Conservation (phyloP, 2,329 filamentous ascomycete species). For the Huntiella decipiens region DNA sequence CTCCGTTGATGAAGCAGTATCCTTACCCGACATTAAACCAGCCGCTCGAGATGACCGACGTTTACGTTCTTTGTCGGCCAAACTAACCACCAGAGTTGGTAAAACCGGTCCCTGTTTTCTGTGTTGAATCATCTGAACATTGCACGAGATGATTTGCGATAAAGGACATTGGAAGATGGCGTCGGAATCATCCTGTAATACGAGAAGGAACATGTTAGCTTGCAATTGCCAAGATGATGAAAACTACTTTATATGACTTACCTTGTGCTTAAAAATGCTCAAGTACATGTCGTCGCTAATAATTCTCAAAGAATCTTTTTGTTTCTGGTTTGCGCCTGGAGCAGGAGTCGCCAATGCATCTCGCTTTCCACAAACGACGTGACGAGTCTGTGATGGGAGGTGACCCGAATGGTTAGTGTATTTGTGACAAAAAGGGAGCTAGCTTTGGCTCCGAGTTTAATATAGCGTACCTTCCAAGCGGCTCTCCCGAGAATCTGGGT, state of each 20-base stretch:
- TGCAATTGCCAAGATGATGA: background rate
- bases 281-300: slow-evolving; percentile 23
- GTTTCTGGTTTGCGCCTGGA: slow-evolving; percentile 17
- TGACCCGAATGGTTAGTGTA: background rate
- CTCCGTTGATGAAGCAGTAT: slow-evolving; percentile 21
- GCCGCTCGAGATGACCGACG: slow-evolving; percentile 44
- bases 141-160: slow-evolving; percentile 33
- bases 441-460: no score
- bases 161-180: slow-evolving; percentile 34
- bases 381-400: slow-evolving; percentile 29
- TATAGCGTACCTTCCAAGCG: slow-evolving; percentile 28
- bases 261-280: slow-evolving; percentile 38
- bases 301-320: slow-evolving; percentile 13
- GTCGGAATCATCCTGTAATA: slow-evolving; percentile 30
- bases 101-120: slow-evolving; percentile 41
- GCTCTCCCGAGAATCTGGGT: slow-evolving; percentile 31
- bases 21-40: slow-evolving; percentile 31
- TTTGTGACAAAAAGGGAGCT: background rate
- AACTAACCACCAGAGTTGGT: slow-evolving; percentile 38
- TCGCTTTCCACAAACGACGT: slow-evolving; percentile 33
- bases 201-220: background rate
- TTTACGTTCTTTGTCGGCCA: slow-evolving; percentile 43
- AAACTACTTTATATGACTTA: slow-evolving; percentile 15
- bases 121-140: slow-evolving; percentile 38
- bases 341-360: slow-evolving; percentile 5